phyloP scores from a whole-genome alignment of 495 filamentous ascomycete species.

The Chaetomium cochliodes region DNA sequence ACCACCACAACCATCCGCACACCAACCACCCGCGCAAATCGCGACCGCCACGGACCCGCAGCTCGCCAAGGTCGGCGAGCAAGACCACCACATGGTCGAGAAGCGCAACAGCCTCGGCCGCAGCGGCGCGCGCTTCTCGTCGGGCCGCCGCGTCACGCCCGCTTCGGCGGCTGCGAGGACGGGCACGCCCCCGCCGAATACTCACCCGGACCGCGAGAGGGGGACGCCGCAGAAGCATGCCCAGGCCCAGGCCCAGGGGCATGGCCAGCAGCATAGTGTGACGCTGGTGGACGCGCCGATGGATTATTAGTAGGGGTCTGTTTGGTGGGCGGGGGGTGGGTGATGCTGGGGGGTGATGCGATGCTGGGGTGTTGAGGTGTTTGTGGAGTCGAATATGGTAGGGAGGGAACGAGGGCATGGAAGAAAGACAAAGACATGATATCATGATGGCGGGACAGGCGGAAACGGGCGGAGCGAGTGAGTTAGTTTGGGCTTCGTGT shows the following conservation, averaged over 20 bases:
- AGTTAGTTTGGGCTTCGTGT: slow-evolving; percentile 4
- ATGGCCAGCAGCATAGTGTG: slow-evolving; percentile 28
- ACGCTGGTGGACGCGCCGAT: slow-evolving; percentile 39
- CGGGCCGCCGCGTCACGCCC: slow-evolving; percentile 42
- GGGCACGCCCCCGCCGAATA: slow-evolving; percentile 12
- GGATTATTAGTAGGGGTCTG: slow-evolving; percentile 36
- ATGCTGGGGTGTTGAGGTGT: neutral
- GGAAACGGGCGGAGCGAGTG: slow-evolving; percentile 14
- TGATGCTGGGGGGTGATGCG: neutral
- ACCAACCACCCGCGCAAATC: slow-evolving; percentile 32
- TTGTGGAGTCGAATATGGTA: neutral
- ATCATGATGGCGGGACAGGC: slow-evolving; percentile 4
- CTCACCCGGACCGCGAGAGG: slow-evolving; percentile 9
- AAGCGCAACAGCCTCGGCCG: slow-evolving; percentile 55
- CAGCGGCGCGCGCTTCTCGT: slow-evolving; percentile 45
- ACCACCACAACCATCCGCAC: slow-evolving; percentile 32
- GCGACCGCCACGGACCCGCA: slow-evolving; percentile 34
- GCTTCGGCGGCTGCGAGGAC: slow-evolving; percentile 21
- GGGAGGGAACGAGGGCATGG: neutral
- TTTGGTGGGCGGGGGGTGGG: neutral
- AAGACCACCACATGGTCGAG: slow-evolving; percentile 35
- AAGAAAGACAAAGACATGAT: neutral
- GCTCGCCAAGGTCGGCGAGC: slow-evolving; percentile 38
- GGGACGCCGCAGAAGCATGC: neutral
- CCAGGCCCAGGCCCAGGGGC: neutral